These are phyloP conservation scores for Dactylonectria estremocensis DNA, from an alignment of 2,329 filamentous ascomycete species.

Conservation along the genomic window DNA sequence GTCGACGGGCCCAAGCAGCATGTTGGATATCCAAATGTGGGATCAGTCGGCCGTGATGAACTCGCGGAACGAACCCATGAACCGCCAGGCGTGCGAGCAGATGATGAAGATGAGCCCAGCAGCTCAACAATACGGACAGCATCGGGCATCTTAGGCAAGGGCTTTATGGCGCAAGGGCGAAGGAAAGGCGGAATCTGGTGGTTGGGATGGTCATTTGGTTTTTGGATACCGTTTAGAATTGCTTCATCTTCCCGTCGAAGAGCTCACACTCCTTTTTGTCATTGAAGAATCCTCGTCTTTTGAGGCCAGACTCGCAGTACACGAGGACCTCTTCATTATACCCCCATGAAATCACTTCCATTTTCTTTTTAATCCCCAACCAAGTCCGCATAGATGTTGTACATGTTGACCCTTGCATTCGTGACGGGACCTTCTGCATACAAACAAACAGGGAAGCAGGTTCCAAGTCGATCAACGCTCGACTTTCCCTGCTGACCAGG, in stretches of 20 bases:
- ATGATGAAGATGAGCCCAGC: constrained; percentile 42
- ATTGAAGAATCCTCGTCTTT: constrained; percentile 23
- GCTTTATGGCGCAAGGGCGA: constrained; percentile 18
- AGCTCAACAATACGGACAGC: constrained; percentile 42
- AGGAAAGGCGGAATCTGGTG: constrained; percentile 25
- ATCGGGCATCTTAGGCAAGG: constrained; percentile 37
- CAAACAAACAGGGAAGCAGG: constrained; percentile 8
- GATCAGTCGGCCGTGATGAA: constrained; percentile 43
- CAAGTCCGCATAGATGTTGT: constrained; percentile 27
- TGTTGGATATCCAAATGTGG: constrained; percentile 52
- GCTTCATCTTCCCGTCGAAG: constrained; percentile 54
- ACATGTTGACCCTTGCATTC: background rate
- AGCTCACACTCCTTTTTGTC: constrained; percentile 43
- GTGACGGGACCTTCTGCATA: constrained; percentile 17
- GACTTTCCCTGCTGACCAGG: constrained; percentile 8
- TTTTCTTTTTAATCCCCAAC: constrained; percentile 26
- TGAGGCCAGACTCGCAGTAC: constrained; percentile 28
- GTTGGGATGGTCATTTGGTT: constrained; percentile 30
- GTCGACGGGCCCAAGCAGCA: constrained; percentile 39
- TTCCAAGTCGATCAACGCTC: constrained; percentile 10
- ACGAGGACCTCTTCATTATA: constrained; percentile 43
- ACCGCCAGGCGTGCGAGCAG: constrained; percentile 30
- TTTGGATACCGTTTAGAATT: constrained; percentile 49
- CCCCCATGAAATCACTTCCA: constrained; percentile 34
- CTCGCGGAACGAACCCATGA: constrained; percentile 40